Evolutionary conservation across 2,329 filamentous ascomycete genomes (phyloP), one percentile per base, ranked within the genome.

Genomic region (Cladosporium sp.): DNA sequence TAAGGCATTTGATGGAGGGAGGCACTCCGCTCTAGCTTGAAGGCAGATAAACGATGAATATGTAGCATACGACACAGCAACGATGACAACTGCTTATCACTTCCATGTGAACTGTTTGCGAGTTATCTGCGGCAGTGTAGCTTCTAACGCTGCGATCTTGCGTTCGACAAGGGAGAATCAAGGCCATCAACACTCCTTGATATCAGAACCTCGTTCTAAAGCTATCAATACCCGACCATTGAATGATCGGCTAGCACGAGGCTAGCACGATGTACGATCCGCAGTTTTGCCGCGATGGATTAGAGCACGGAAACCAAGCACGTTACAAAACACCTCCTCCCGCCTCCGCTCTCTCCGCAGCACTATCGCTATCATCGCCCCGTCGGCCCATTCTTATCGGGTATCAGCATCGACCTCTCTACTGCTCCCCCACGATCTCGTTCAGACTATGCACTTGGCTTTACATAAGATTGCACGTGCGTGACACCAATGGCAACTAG

Each of bases 401-500:
- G 19, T 43, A 43, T 22, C 40, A 20, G 19, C 40, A 43, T 22
- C 40, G 30, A 34, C 7, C 30, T 34, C 30, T 34, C 30, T 34
- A 12, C 30, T 34, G 30, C 9, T 34, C 30, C 30, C 40, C 38
- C 38, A 19, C 15, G 15, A 36, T 20, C 22, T 22, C 19, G 40
- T 22, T 8, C 22, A 19, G 51, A 34, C n/a, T 54, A 28, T 14
- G 15, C 38, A 3, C 51, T 54, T 54, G 38, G 51, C 38, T 54
- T 54, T 54, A 54, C 51, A 42, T 54, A 43, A 54, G 8, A 30
- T 30, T n/a, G 38, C 51, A 54, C 51, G 51, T 54, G 37, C 51
- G 22, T 22, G 11, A 12, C 20, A 20, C 43, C 22, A 47, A 47
- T 47, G 43, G n/a, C 45, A 49, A 34, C n/a, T 36, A 5, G n/a